A percentile compares a stretch with the other conserved stretches of the same genome.
These are phyloP conservation scores for Saccharum officinarum DNA, from an alignment of 176 grass and related monocot species.

Conservation along the genomic window DNA sequence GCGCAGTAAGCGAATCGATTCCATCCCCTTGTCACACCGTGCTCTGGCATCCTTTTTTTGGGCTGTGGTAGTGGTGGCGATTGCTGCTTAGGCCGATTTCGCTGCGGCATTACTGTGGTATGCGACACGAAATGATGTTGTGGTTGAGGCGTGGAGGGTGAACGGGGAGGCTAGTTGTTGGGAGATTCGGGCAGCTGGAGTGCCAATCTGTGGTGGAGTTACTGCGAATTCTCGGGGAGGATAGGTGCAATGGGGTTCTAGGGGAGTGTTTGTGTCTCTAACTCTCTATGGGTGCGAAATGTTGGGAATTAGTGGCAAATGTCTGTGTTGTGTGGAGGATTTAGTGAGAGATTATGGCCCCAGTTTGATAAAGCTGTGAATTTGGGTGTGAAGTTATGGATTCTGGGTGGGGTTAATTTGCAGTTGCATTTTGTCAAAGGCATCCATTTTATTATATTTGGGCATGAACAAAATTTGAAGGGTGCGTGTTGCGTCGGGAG, in stretches of 20 bases:
- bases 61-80: neutral
- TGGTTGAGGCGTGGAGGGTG: neutral
- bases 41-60: neutral
- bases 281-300: neutral
- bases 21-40: neutral
- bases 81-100: constrained; percentile 1
- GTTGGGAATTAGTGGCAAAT: neutral
- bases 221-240: neutral
- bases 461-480: neutral
- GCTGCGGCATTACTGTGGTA: neutral
- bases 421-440: neutral
- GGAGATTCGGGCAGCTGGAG: neutral
- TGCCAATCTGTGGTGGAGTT: neutral
- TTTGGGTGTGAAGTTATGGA: neutral
- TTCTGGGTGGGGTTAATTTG: neutral
- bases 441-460: neutral
- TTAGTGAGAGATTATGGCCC: neutral
- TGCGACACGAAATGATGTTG: neutral
- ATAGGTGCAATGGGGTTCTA: neutral
- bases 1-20: constrained; percentile 52
- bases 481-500: neutral
- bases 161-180: neutral
- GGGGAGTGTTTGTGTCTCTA: neutral
- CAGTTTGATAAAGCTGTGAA: neutral
- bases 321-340: neutral